Evolutionary conservation across 2,329 filamentous ascomycete species (phyloP).

Genomic region (Alternaria ventricosa): DNA sequence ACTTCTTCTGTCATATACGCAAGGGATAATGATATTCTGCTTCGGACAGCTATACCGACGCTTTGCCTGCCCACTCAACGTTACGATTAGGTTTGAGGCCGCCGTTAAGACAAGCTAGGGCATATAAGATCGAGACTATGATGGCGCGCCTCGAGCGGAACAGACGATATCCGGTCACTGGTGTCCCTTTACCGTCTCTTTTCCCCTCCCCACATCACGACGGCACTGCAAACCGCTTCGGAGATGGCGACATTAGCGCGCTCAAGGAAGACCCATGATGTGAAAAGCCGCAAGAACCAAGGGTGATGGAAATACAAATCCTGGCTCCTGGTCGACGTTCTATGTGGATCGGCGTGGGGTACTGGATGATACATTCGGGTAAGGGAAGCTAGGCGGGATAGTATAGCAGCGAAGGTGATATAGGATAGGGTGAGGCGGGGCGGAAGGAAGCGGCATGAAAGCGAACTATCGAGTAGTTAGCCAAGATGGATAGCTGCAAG

Average conservation of each 20-base stretch:
- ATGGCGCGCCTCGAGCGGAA: neutral
- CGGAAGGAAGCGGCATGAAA: conserved; percentile 3
- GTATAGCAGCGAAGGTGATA: neutral
- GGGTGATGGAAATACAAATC: neutral
- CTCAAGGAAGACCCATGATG: conserved; percentile 2
- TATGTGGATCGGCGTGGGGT: conserved; percentile 1
- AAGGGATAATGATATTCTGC: neutral
- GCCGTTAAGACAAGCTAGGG: neutral
- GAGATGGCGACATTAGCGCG: neutral
- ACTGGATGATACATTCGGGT: neutral
- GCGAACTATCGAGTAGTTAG: neutral
- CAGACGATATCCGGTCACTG: neutral
- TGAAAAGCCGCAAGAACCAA: neutral
- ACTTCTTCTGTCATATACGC: neutral
- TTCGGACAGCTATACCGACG: neutral
- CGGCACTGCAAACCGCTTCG: neutral
- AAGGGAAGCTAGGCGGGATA: neutral
- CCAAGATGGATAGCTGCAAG: neutral
- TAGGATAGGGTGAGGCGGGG: neutral
- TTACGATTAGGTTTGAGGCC: neutral
- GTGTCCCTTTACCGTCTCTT: neutral
- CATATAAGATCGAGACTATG: neutral
- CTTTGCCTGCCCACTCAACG: neutral
- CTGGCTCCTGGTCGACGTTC: neutral
- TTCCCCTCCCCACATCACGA: neutral